These are phyloP conservation scores for Boletus pseudopeckii DNA, from an alignment of 768 basidiomycete species.

Conservation along the genomic window DNA sequence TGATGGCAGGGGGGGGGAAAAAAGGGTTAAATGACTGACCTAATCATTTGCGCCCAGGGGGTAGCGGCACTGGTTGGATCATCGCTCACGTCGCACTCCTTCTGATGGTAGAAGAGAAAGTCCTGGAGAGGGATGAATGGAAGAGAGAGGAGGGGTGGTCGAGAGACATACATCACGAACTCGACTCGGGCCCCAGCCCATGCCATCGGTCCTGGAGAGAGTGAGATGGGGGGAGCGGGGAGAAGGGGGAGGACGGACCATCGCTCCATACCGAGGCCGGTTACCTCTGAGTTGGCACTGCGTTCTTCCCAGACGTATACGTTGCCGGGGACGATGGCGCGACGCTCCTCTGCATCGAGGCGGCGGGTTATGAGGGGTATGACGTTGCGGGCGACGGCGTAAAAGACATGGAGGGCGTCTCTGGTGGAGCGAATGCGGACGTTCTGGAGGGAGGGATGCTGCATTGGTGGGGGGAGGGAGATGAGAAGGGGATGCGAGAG, in stretches of 20 bases:
- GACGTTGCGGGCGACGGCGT: conserved; percentile 64
- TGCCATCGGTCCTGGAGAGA: conserved; percentile 52
- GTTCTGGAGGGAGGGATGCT: conserved; percentile 70
- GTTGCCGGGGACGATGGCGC: conserved; percentile 69
- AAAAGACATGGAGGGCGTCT: conserved; percentile 80
- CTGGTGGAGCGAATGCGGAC: conserved; percentile 75
- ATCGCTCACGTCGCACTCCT: conserved; percentile 40
- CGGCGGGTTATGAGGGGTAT: conserved; percentile 78
- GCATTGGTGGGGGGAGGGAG: conserved; percentile 44
- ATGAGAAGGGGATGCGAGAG: conserved; percentile 24
- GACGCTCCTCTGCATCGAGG: conserved; percentile 78
- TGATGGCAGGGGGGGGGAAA: conserved; percentile 2
- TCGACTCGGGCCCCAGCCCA: conserved; percentile 83
- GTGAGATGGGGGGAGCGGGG: neutral
- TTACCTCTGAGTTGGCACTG: conserved; percentile 75
- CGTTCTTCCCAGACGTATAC: conserved; percentile 91
- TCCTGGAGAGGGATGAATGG: conserved; percentile 34
- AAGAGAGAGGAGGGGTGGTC: neutral
- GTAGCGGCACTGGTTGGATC: conserved; percentile 49
- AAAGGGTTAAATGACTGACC: conserved; percentile 38
- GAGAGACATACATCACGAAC: conserved; percentile 44
- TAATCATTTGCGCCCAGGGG: conserved; percentile 74
- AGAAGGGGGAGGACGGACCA: conserved; percentile 44
- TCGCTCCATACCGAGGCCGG: conserved; percentile 83
- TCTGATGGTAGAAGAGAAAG: conserved; percentile 56